Base-by-base conservation (phyloP, 164 flowering plant species). In the Protea cynaroides region DNA sequence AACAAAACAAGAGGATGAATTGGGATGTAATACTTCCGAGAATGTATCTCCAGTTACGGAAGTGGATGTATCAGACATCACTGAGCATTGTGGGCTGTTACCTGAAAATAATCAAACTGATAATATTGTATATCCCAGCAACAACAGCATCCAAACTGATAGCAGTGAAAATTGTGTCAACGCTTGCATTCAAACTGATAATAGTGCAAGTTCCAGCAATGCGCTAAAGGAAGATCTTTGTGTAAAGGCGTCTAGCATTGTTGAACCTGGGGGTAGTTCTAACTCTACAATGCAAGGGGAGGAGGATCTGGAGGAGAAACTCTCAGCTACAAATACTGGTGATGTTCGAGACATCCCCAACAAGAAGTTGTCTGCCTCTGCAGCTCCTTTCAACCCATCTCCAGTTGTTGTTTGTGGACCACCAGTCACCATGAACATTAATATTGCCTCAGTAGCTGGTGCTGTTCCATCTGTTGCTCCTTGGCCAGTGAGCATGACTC, bases 301-400 rank as follows among this genome's bases (percentile, higher is more conserved):
- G 19, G 88, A 87, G 69, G 86, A 83, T 72, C 46, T 61, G 59
- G 76, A 75, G 68, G 81, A 78, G 34, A 82, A 73, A 67, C 58
- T 81, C 15, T 56, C 69, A 56, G 71, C 63, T 69, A 55, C 68
- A 11, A 62, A 44, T 73, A 63, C 79, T 36, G 74, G 51, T 72
- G 89, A 86, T 40, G 59, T 73, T 25, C 78, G 72, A 59, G 92
- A 84, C 53, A 47, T 79, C 9, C 69, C 87, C 11, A 87, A 77
- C 68, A 92, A 79, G 80, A 90, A 89, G 74, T 77, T 94, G 68
- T 94, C 99, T 64, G 99, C 99, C 54, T 89, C 88, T 52, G 99
- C 99, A 29, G 82, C 86, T 73, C 99, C 99, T 54, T 91, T 87
- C 72, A 91, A 79, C 66, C 99, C 99, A 50, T 84, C 91, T 62